Percentiles rank a stretch among this genome's conserved stretches.
These are phyloP conservation scores for Sporisorium sorghi DNA, from an alignment of 1,284 basidiomycete genomes.

Conservation along the genomic window DNA sequence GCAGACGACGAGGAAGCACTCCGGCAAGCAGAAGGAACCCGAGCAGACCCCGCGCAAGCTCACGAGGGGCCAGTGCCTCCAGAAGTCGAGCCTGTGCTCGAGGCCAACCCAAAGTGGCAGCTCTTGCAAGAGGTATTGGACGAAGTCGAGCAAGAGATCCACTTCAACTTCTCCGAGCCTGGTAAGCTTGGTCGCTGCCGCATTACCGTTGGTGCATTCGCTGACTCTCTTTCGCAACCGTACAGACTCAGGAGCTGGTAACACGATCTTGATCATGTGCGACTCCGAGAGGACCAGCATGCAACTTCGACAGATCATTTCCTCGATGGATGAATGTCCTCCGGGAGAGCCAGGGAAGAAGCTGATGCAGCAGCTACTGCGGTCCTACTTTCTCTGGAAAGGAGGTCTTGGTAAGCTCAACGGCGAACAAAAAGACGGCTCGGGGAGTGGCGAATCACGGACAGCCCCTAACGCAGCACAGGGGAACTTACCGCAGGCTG, in stretches of 20 bases:
- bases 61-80: conserved; percentile 71
- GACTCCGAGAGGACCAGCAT: conserved; percentile 53
- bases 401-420: conserved; percentile 73
- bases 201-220: neutral
- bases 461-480: conserved; percentile 18
- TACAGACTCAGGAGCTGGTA: conserved; percentile 32
- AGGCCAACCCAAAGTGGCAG: conserved; percentile 95
- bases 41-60: neutral
- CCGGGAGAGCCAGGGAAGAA: conserved; percentile 64
- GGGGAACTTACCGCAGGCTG: neutral
- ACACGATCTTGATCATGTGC: conserved; percentile 67
- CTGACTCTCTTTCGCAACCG: conserved; percentile 12
- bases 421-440: conserved; percentile 41
- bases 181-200: conserved; percentile 15
- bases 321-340: conserved; percentile 50
- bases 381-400: conserved; percentile 85
- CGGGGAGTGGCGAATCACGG: conserved; percentile 5
- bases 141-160: conserved; percentile 90
- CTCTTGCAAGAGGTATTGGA: conserved; percentile 85
- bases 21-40: conserved; percentile 43
- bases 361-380: conserved; percentile 83
- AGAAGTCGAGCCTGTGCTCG: conserved; percentile 85
- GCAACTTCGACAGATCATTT: conserved; percentile 61
- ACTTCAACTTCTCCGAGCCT: conserved; percentile 70
- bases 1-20: conserved; percentile 68